Conservation (phyloP, 1,284 basidiomycete genomes). For the Rhizopogon hawkerae region DNA sequence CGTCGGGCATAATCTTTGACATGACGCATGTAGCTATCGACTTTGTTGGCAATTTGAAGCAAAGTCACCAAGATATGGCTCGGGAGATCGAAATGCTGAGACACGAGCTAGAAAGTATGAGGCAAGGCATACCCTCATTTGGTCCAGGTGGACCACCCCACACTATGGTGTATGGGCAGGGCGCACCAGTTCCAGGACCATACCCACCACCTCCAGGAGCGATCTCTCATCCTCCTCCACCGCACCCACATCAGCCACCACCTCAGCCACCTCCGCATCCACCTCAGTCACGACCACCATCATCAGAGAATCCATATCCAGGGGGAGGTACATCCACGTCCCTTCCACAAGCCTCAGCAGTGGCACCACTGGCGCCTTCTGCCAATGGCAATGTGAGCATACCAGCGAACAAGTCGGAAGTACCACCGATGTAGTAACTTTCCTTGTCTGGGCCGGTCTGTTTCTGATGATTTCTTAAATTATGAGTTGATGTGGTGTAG, state of each 20-base stretch:
- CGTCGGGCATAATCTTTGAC: conserved; percentile 10
- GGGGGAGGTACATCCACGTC: conserved; percentile 28
- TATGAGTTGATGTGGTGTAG: conserved; percentile 4
- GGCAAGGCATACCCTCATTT: conserved; percentile 51
- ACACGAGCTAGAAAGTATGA: conserved; percentile 62
- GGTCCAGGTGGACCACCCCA: conserved; percentile 43
- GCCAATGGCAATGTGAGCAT: conserved; percentile 27
- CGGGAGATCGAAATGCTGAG: conserved; percentile 72
- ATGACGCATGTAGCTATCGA: conserved; percentile 62
- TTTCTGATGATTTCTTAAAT: conserved; percentile 8
- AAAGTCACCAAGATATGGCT: conserved; percentile 64
- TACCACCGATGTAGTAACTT: conserved; percentile 20
- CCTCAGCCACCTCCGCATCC: conserved; percentile 26
- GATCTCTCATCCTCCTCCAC: conserved; percentile 32
- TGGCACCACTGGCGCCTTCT: conserved; percentile 19
- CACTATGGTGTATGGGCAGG: conserved; percentile 46
- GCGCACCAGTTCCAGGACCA: conserved; percentile 31
- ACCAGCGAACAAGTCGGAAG: conserved; percentile 25
- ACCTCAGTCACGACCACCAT: conserved; percentile 32
- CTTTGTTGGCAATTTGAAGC: conserved; percentile 72
- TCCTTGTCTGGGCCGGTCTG: conserved; percentile 4
- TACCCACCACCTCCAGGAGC: conserved; percentile 37
- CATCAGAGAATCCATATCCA: conserved; percentile 44
- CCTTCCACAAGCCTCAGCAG: conserved; percentile 23
- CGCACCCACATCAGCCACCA: conserved; percentile 31